phyloP scores from a whole-genome alignment of 164 flowering plant species.

The Magnolia changhungtana region DNA sequence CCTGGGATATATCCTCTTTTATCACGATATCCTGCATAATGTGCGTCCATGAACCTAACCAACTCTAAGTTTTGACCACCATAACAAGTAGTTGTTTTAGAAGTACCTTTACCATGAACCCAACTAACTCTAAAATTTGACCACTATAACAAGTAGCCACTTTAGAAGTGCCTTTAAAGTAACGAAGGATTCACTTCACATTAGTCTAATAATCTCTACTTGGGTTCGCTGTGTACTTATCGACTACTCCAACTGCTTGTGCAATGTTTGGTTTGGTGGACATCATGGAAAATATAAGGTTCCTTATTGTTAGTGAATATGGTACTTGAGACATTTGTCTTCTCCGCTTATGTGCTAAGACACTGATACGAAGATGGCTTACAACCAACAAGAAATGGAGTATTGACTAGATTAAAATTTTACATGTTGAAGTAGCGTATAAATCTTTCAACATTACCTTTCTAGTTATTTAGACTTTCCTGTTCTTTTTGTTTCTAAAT shows the following conservation, averaged over 20 bases:
- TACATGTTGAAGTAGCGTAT: not conserved
- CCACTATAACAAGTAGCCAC: not conserved
- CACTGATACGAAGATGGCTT: not conserved
- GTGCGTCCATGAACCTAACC: not conserved
- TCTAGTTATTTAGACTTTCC: not conserved
- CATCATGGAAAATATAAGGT: not conserved
- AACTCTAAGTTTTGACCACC: not conserved
- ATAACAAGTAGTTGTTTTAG: not conserved
- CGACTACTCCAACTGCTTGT: not conserved
- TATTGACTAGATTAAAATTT: not conserved
- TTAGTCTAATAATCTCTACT: not conserved
- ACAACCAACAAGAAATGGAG: not conserved
- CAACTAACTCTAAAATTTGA: not conserved
- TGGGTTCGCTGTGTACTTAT: not conserved
- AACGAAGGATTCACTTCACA: not conserved
- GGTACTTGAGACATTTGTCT: not conserved
- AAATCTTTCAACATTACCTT: not conserved
- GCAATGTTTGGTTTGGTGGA: not conserved
- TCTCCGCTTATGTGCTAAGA: not conserved
- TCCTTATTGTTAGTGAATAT: not conserved
- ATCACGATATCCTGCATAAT: not conserved
- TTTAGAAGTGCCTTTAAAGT: not conserved
- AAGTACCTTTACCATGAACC: not conserved
- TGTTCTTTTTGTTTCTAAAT: not conserved
- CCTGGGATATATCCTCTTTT: not conserved